Percentiles rank a stretch among this genome's conserved stretches.
Conservation (phyloP, 2,329 filamentous ascomycete genomes). For the Zalaria obscura region DNA sequence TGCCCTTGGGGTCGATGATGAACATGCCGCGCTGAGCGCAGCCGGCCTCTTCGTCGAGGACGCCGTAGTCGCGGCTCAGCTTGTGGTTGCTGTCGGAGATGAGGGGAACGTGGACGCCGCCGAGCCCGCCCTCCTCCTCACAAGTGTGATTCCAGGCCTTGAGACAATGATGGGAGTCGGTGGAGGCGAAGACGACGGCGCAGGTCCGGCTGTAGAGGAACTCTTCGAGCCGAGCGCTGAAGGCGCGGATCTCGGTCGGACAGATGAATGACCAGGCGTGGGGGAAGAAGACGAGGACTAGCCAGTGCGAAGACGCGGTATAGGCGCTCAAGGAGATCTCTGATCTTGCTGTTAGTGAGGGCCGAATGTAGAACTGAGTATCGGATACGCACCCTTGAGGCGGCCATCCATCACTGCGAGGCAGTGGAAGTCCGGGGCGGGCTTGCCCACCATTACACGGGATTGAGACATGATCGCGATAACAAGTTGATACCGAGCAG, state of each 20-base stretch:
- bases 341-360: constrained; percentile 1
- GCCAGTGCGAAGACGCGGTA: constrained; percentile 34
- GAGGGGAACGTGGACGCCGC: constrained; percentile 46
- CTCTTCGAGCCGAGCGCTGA: constrained; percentile 45
- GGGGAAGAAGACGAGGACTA: constrained; percentile 52
- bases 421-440: constrained; percentile 14
- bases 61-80: constrained; percentile 47
- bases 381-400: constrained; percentile 11
- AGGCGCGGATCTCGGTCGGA: constrained; percentile 52
- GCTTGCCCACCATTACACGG: constrained; percentile 12
- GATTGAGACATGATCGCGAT: constrained; percentile 1
- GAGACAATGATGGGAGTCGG: constrained; percentile 45
- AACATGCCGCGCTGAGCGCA: constrained; percentile 50
- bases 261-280: constrained; percentile 57
- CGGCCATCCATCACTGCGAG: constrained; percentile 16
- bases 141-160: constrained; percentile 45
- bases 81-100: constrained; percentile 48
- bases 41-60: constrained; percentile 49
- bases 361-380: background rate
- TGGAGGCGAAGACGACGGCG: constrained; percentile 45
- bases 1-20: constrained; percentile 50
- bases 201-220: constrained; percentile 43
- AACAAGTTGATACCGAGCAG: no score
- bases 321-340: constrained; percentile 16
- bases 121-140: constrained; percentile 48